Evolutionary conservation across 805 yeast species (phyloP).

Genomic region (Candida quercuum): DNA sequence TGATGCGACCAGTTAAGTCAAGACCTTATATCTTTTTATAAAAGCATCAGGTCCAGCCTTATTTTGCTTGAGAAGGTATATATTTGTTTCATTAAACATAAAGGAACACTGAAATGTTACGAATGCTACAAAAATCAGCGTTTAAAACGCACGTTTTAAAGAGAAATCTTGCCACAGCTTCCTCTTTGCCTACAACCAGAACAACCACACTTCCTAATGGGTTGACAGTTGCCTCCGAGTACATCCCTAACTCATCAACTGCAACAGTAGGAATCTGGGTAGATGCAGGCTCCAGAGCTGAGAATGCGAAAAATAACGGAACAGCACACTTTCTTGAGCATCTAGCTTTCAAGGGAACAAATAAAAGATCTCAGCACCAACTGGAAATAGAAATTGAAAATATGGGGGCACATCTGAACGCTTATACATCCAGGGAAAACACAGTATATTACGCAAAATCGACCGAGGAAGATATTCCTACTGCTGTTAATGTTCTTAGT

Average conservation of each 20-base stretch:
- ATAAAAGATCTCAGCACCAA: slow-evolving; percentile 68
- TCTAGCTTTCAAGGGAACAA: slow-evolving; percentile 93
- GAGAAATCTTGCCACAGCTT: slow-evolving; percentile 2
- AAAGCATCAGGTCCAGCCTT: neutral
- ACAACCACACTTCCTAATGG: slow-evolving; percentile 86
- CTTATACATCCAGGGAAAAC: slow-evolving; percentile 97
- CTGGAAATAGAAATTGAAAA: slow-evolving; percentile 93
- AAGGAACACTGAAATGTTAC: neutral
- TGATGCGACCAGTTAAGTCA: neutral
- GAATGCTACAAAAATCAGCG: neutral
- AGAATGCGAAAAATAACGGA: slow-evolving; percentile 76
- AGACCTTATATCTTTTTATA: neutral
- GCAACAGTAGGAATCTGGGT: slow-evolving; percentile 99
- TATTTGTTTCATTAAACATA: too few relatives aligned
- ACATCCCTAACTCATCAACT: slow-evolving; percentile 79
- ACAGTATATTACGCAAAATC: slow-evolving; percentile 96
- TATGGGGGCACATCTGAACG: slow-evolving; percentile 94
- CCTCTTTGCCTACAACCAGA: slow-evolving; percentile 38
- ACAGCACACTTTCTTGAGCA: slow-evolving; percentile 98
- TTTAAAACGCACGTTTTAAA: neutral
- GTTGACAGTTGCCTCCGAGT: slow-evolving; percentile 87
- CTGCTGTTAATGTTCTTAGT: slow-evolving; percentile 79
- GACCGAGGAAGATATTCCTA: slow-evolving; percentile 71
- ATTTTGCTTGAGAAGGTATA: too few relatives aligned
- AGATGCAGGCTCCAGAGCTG: slow-evolving; percentile 98